phyloP scores from a whole-genome alignment of 2,329 filamentous ascomycete species.

The Dothidotthia symphoricarpi region DNA sequence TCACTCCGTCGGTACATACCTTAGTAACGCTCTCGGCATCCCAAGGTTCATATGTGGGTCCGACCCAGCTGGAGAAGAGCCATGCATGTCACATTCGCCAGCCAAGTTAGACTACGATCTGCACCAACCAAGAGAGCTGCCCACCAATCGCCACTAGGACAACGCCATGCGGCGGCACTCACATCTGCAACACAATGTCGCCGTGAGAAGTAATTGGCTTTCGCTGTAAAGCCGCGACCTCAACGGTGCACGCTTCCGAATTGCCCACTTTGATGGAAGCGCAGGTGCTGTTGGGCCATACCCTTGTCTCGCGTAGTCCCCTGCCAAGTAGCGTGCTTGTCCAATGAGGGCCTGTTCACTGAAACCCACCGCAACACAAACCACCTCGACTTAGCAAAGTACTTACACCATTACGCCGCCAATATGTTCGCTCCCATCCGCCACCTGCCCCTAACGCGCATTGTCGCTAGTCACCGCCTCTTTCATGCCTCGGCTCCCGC shows the following conservation, averaged over 20 bases:
- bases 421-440: constrained; percentile 31
- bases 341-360: too few species aligned
- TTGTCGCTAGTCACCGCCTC: constrained; percentile 23
- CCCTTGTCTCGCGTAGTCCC: constrained; percentile 2
- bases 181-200: not conserved
- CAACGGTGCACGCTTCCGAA: not conserved
- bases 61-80: too few species aligned
- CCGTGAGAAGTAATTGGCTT: constrained; percentile 1
- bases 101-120: constrained; percentile 3
- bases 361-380: too few species aligned
- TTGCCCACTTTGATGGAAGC: not conserved
- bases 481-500: constrained; percentile 66
- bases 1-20: too few species aligned
- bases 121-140: constrained; percentile 7
- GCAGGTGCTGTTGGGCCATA: constrained; percentile 2
- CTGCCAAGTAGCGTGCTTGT: too few species aligned
- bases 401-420: constrained; percentile 11
- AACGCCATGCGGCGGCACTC: constrained; percentile 5
- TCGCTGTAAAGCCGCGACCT: not conserved
- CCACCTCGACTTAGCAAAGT: constrained; percentile 5
- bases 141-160: constrained; percentile 2
- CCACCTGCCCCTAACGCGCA: constrained; percentile 25
- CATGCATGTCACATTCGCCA: too few species aligned
- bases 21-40: too few species aligned
- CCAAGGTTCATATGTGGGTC: too few species aligned